Base-by-base conservation (phyloP, 169 alveolate genomes). In the Plasmodium falciparum region DNA sequence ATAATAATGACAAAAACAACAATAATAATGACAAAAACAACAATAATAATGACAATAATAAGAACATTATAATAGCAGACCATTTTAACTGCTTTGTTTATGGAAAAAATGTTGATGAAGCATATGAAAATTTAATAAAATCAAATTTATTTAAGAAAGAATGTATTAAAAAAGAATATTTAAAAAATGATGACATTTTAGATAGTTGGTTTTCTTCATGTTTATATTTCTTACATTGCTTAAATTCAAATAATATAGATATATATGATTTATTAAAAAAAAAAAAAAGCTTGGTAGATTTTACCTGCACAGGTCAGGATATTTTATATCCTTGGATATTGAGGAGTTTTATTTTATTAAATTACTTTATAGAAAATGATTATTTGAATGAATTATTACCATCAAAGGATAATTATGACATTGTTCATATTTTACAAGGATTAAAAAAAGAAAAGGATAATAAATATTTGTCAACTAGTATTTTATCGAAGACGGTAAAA, bases 131-230 rank as follows among this genome's bases (percentile, higher is more conserved):
- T 65, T 49, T 76, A 15, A 26, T 33, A 3, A 26, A 76, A 1
- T 76, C 89, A 12, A 2, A n/a, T 11, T 29, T n/a, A n/a, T 65
- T 76, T 22, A 22, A 76, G 49, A 50, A 13, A 2, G 63, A 22
- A 43, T 45, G n/a, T 26, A 29, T 76, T 5, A 76, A 33, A 56
- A 63, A 54, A 22, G 89, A 76, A 69, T 3, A 22, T n/a, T 39
- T 76, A 65, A 62, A 76, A 50, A 7, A 45, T 45, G 70, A 73
- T 1, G 89, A 76, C 39, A 75, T 76, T 3, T 24, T 76, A 29
- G 89, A 76, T 43, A 76, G 65, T 22, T 76, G 89, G 89, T 76
- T 76, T 26, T 76, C 89, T 20, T 76, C 89, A 8, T 63, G 49
- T 17, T 58, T 76, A 20, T 76, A 76, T 56, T 54, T 56, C 8